phyloP scores from a whole-genome alignment of 768 basidiomycete species.

The Mycena galericulata region DNA sequence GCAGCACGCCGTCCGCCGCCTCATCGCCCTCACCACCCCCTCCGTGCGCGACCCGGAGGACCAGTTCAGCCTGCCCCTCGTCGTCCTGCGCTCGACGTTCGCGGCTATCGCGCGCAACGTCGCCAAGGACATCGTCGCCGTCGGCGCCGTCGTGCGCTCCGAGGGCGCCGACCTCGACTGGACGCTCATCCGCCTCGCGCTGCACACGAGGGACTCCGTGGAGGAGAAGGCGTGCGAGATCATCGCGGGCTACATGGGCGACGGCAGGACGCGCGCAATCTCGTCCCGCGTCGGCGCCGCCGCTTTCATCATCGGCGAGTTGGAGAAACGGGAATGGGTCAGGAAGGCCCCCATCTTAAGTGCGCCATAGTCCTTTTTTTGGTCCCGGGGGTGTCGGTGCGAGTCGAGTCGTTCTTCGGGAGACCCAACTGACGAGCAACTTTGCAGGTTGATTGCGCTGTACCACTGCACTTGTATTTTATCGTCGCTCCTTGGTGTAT shows the following conservation, averaged over 20 bases:
- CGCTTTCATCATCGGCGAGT: conserved; percentile 67
- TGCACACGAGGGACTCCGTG: conserved; percentile 18
- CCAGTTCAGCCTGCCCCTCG: conserved; percentile 48
- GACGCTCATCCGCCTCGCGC: conserved; percentile 29
- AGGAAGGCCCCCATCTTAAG: conserved; percentile 56
- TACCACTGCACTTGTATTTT: too few relatives aligned
- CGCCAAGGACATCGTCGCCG: conserved; percentile 31
- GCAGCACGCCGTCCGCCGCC: conserved; percentile 49
- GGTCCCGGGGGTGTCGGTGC: too few relatives aligned
- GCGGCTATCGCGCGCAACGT: conserved; percentile 23
- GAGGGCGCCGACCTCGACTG: conserved; percentile 28
- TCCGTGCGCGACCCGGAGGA: conserved; percentile 61
- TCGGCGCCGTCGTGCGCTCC: conserved; percentile 18
- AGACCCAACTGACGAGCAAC: too few relatives aligned
- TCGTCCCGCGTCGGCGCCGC: conserved; percentile 72
- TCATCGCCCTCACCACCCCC: conserved; percentile 63
- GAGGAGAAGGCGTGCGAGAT: conserved; percentile 70
- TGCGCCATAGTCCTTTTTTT: conserved; percentile 42
- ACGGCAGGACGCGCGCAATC: conserved; percentile 49
- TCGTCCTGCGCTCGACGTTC: conserved; percentile 38
- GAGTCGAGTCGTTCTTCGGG: background rate
- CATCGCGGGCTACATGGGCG: conserved; percentile 63
- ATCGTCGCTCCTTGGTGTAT: too few relatives aligned
- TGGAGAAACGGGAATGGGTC: conserved; percentile 71
- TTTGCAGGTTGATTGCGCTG: too few relatives aligned